Evolutionary conservation across 345 rosid species (phyloP).

Genomic region (Linum lewisii): DNA sequence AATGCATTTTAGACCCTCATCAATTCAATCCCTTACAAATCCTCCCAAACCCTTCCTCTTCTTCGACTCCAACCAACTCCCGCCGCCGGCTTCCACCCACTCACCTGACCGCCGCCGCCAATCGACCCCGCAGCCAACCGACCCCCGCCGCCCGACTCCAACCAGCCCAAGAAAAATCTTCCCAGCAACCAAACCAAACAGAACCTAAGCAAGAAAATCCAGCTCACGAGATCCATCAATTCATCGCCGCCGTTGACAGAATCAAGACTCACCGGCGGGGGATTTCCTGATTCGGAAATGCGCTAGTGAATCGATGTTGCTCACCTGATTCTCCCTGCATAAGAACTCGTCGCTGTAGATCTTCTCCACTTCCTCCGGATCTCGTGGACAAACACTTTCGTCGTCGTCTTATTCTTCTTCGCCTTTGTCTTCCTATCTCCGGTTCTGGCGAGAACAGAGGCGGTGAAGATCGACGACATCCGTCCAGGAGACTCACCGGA

Average conservation of each 20-base stretch:
- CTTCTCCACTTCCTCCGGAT: slow-evolving; percentile 57
- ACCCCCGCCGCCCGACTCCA: no score
- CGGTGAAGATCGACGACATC: slow-evolving; percentile 78
- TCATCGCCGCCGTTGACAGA: slow-evolving; percentile 28
- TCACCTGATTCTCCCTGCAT: slow-evolving; percentile 57
- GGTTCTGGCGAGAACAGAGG: slow-evolving; percentile 37
- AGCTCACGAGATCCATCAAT: slow-evolving; percentile 13
- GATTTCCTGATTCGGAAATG: slow-evolving; percentile 40
- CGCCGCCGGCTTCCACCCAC: no score
- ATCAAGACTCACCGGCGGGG: slow-evolving; percentile 18
- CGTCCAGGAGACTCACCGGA: slow-evolving; percentile 54
- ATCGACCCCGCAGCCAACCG: no score
- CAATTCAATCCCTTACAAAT: no score
- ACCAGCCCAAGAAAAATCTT: no score
- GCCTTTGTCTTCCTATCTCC: slow-evolving; percentile 31
- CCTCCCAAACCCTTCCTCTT: no score
- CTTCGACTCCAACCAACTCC: no score
- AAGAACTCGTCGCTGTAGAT: slow-evolving; percentile 58
- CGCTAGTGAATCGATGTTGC: slow-evolving; percentile 42
- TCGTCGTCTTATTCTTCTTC: slow-evolving; percentile 35
- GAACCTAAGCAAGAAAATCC: background rate
- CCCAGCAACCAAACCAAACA: slow-evolving; percentile 9
- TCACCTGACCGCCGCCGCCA: no score
- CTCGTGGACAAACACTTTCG: slow-evolving; percentile 80
- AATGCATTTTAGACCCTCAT: no score